Conservation (phyloP, 305 asterid species). For the Fraxinus velutina region DNA sequence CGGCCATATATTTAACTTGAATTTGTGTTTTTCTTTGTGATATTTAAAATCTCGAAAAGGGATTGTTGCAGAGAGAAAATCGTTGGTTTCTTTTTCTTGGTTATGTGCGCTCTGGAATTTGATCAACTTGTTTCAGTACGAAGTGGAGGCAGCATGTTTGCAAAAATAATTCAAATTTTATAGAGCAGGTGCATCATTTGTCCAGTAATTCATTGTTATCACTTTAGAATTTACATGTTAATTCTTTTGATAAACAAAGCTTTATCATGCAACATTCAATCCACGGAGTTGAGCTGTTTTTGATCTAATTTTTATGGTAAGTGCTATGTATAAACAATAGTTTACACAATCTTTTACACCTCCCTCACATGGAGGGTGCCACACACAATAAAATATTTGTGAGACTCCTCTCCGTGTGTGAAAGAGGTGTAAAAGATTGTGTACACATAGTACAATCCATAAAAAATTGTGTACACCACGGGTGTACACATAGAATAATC, state of each 20-base stretch:
- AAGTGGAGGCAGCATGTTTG: not conserved
- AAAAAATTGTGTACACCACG: too few species aligned
- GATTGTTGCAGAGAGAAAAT: not conserved
- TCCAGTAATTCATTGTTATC: not conserved
- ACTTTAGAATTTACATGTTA: not conserved
- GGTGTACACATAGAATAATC: too few species aligned
- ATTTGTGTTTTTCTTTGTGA: not conserved
- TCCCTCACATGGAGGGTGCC: too few species aligned
- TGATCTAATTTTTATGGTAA: not conserved
- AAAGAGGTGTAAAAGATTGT: too few species aligned
- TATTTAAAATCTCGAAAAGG: not conserved
- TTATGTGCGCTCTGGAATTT: not conserved
- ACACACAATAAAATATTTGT: too few species aligned
- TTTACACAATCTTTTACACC: too few species aligned
- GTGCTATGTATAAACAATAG: too few species aligned
- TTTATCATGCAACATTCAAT: not conserved
- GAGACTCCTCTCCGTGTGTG: too few species aligned
- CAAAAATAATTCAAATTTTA: too few species aligned
- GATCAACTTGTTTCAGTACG: not conserved
- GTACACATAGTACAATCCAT: too few species aligned
- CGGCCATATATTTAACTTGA: not conserved
- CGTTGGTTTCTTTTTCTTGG: not conserved
- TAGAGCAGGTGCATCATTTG: not conserved
- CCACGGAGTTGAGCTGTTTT: not conserved
- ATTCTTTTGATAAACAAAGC: not conserved